These are phyloP conservation scores for Xylaria sp. DNA, from an alignment of 2,329 filamentous ascomycete species.

Conservation along the genomic window DNA sequence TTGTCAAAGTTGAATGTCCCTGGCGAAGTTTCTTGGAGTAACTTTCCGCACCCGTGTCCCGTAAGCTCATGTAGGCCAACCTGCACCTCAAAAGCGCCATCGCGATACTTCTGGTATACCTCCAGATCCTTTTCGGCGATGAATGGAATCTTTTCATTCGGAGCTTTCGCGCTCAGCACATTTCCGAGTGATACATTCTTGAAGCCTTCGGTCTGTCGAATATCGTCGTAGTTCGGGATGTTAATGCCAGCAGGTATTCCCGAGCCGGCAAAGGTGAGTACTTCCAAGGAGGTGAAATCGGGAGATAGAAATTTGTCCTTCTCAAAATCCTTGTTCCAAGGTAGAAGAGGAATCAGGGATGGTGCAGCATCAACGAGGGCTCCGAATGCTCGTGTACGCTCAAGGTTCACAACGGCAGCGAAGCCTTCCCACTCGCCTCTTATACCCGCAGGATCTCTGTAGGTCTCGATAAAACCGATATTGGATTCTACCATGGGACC, in stretches of 20 bases:
- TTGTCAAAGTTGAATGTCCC: constrained; percentile 90
- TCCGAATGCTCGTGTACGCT: constrained; percentile 87
- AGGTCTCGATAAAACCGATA: constrained; percentile 87
- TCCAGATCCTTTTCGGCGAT: constrained; percentile 81
- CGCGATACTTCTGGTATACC: constrained; percentile 83
- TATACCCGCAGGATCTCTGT: constrained; percentile 82
- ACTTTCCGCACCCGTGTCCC: constrained; percentile 90
- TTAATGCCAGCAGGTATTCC: constrained; percentile 76
- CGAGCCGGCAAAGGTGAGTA: constrained; percentile 79
- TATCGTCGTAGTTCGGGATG: constrained; percentile 56
- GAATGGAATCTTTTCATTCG: constrained; percentile 92
- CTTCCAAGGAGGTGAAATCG: constrained; percentile 95
- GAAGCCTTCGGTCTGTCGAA: constrained; percentile 85
- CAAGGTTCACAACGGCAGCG: constrained; percentile 85
- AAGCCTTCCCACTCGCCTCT: constrained; percentile 89
- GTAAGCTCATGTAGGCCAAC: constrained; percentile 92
- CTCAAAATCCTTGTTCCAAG: constrained; percentile 89
- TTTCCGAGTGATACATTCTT: constrained; percentile 96
- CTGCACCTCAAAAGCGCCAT: constrained; percentile 92
- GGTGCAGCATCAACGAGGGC: constrained; percentile 85
- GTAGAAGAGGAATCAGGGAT: constrained; percentile 84
- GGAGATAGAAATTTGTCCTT: constrained; percentile 96
- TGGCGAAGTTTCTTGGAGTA: constrained; percentile 86
- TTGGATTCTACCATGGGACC: constrained; percentile 83
- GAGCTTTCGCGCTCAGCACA: constrained; percentile 88